Percentiles rank a stretch among this genome's conserved stretches.
These are phyloP conservation scores for Penicillium paradoxum DNA, from an alignment of 495 filamentous ascomycete species.

Conservation along the genomic window DNA sequence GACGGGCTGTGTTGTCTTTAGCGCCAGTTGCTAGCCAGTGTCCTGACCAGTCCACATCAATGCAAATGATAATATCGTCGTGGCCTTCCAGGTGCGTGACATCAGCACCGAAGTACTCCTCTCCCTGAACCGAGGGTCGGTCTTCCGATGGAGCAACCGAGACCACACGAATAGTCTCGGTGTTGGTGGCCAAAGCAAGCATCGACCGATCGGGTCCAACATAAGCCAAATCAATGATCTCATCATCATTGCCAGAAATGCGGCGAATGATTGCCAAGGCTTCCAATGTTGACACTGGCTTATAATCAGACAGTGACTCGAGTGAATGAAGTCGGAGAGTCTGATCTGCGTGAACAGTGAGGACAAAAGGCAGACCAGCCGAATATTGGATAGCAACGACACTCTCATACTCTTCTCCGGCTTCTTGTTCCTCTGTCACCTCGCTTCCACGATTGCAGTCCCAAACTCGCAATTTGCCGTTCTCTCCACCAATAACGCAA, in stretches of 20 bases:
- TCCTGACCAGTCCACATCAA: constrained; percentile 94
- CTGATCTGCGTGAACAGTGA: constrained; percentile 86
- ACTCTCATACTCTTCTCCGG: constrained; percentile 65
- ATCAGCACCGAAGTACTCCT: constrained; percentile 80
- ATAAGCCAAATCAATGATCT: constrained; percentile 89
- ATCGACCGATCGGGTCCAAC: constrained; percentile 72
- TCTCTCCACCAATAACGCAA: constrained; percentile 82
- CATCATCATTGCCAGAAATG: constrained; percentile 94
- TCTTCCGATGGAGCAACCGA: constrained; percentile 49
- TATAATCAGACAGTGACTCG: constrained; percentile 32
- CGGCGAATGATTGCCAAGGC: constrained; percentile 56
- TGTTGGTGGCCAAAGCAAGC: constrained; percentile 90
- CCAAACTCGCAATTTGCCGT: constrained; percentile 79
- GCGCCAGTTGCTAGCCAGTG: constrained; percentile 93
- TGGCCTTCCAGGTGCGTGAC: constrained; percentile 81
- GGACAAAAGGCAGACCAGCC: constrained; percentile 55
- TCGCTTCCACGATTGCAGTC: constrained; percentile 68
- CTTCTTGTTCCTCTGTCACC: constrained; percentile 65
- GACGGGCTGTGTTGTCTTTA: constrained; percentile 89
- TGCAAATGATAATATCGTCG: constrained; percentile 89
- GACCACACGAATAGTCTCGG: constrained; percentile 85
- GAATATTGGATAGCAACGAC: constrained; percentile 69
- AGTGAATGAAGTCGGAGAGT: constrained; percentile 72
- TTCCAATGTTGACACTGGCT: constrained; percentile 34
- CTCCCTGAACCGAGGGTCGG: constrained; percentile 25